phyloP scores from a whole-genome alignment of 495 filamentous ascomycete genomes.

The Beverwykella pulmonaria region DNA sequence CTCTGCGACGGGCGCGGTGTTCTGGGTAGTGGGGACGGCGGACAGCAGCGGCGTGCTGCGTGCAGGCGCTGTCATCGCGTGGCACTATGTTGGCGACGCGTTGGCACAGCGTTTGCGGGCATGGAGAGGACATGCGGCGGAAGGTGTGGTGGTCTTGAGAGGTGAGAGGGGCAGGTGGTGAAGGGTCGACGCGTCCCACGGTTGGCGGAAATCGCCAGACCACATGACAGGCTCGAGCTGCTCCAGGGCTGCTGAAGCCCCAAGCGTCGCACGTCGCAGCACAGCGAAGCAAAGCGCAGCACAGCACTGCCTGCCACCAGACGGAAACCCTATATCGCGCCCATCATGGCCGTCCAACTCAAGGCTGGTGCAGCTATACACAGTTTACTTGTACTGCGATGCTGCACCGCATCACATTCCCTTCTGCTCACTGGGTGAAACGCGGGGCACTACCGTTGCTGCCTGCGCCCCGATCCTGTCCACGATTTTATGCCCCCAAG shows the following conservation, averaged over 20 bases:
- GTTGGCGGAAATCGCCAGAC: constrained; percentile 1
- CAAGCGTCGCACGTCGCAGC: neutral
- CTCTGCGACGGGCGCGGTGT: constrained; percentile 74
- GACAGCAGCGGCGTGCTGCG: constrained; percentile 42
- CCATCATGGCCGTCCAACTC: neutral
- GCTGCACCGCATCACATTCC: neutral
- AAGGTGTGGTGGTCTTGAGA: neutral
- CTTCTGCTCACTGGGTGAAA: constrained; percentile 5
- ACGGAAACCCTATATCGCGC: too few relatives aligned
- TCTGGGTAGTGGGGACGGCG: constrained; percentile 36
- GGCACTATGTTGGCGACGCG: constrained; percentile 8
- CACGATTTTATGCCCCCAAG: constrained; percentile 4
- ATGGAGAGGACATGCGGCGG: neutral
- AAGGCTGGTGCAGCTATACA: neutral
- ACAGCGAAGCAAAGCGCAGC: too few relatives aligned
- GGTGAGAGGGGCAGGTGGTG: neutral
- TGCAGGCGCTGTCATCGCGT: constrained; percentile 46
- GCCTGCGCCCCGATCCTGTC: constrained; percentile 20
- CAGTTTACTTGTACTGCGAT: too few relatives aligned
- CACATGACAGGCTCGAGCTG: constrained; percentile 4
- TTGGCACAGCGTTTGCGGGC: neutral
- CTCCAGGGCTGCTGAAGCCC: neutral
- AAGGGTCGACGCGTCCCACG: neutral
- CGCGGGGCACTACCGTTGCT: constrained; percentile 26
- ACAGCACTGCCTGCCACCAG: too few relatives aligned